A percentile compares a stretch with the other conserved stretches of the same genome.
phyloP scores from a whole-genome alignment of 495 filamentous ascomycete species.

The Aspergillus kassunensis region DNA sequence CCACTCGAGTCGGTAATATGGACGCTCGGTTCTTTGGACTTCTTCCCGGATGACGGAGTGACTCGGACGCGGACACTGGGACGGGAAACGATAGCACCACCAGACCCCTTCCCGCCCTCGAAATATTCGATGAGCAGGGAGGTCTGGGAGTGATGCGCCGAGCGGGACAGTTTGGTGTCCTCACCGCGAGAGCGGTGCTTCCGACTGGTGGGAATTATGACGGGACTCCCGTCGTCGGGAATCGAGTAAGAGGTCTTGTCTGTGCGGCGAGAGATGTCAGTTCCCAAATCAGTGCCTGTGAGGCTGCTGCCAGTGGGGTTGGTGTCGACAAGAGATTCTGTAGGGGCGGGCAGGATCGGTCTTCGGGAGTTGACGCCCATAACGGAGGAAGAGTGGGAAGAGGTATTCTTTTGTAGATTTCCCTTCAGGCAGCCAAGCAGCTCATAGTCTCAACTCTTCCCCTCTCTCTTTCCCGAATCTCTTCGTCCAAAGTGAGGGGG shows the following conservation, averaged over 20 bases:
- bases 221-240: conserved; percentile 89
- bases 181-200: conserved; percentile 54
- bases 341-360: conserved; percentile 71
- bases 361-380: conserved; percentile 71
- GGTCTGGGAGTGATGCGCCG: conserved; percentile 69
- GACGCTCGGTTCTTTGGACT: conserved; percentile 61
- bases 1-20: conserved; percentile 75
- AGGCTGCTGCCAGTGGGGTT: conserved; percentile 53
- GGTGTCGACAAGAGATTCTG: conserved; percentile 67
- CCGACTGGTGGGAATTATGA: conserved; percentile 76
- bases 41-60: conserved; percentile 68
- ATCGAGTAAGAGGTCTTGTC: conserved; percentile 84
- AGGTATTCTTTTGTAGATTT: conserved; percentile 4
- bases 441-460: conserved; percentile 29
- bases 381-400: conserved; percentile 29
- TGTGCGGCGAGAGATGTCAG: conserved; percentile 71
- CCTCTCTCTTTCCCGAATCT: conserved; percentile 1
- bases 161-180: conserved; percentile 46
- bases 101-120: conserved; percentile 71
- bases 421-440: conserved; percentile 29
- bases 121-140: conserved; percentile 98
- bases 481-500: conserved; percentile 6
- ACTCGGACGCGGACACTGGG: conserved; percentile 95
- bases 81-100: conserved; percentile 56
- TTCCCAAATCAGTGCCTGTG: conserved; percentile 69